Conservation (phyloP, 2,329 filamentous ascomycete genomes). For the Herpotrichia juniperi region DNA sequence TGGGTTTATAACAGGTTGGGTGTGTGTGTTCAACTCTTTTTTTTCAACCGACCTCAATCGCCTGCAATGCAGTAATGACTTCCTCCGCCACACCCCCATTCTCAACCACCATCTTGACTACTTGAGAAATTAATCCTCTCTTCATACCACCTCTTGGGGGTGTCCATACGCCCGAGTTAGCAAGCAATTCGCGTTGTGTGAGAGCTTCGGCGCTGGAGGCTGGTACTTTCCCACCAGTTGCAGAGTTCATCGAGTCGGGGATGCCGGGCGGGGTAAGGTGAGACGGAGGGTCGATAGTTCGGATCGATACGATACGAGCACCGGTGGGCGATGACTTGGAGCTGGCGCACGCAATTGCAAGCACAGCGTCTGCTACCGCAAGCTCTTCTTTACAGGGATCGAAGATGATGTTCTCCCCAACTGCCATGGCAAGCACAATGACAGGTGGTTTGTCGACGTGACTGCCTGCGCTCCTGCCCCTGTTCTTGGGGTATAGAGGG, state of each 20-base stretch:
- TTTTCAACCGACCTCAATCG: constrained; percentile 62
- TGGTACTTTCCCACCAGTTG: constrained; percentile 49
- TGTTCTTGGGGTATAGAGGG: constrained; percentile 70
- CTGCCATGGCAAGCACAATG: constrained; percentile 86
- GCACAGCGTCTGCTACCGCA: constrained; percentile 85
- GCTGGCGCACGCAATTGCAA: constrained; percentile 78
- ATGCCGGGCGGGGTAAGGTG: constrained; percentile 56
- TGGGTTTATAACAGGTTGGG: too few species aligned
- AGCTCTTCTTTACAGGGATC: constrained; percentile 92
- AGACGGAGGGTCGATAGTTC: constrained; percentile 57
- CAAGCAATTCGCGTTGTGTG: constrained; percentile 60
- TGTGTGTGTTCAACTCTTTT: neutral
- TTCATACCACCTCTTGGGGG: constrained; percentile 84
- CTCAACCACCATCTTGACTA: constrained; percentile 78
- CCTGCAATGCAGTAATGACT: constrained; percentile 80
- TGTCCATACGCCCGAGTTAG: constrained; percentile 77
- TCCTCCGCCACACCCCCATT: constrained; percentile 84
- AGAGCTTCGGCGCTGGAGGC: constrained; percentile 48
- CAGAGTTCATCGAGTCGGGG: constrained; percentile 54
- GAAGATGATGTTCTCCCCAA: constrained; percentile 89
- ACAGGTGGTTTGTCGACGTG: constrained; percentile 71
- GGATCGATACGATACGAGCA: constrained; percentile 50
- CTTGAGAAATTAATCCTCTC: constrained; percentile 71
- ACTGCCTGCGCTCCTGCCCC: constrained; percentile 30
- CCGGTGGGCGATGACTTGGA: constrained; percentile 24